Conservation (phyloP, 768 basidiomycete genomes). For the Lentinula edodes region DNA sequence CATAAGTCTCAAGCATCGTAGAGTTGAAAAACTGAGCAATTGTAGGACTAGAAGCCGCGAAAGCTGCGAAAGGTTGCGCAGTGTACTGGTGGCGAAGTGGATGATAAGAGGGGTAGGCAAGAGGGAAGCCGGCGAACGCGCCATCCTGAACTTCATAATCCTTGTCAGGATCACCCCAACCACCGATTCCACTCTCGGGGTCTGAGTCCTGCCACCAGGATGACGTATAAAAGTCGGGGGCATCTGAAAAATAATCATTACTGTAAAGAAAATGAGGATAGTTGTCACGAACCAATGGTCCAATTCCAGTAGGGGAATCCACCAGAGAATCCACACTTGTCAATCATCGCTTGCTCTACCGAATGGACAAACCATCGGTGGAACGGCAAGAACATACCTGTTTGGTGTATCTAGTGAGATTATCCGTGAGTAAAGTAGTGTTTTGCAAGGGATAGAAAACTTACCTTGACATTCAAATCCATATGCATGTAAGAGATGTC, state of each 20-base stretch:
- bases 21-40: neutral
- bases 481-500: conserved; percentile 16
- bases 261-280: neutral
- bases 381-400: conserved; percentile 18
- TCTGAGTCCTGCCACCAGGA: conserved; percentile 12
- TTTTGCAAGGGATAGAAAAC: no score
- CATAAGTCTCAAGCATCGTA: neutral
- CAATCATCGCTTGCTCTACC: conserved; percentile 10
- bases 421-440: no score
- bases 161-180: conserved; percentile 15
- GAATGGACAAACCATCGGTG: conserved; percentile 16
- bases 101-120: conserved; percentile 27
- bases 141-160: conserved; percentile 16
- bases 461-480: conserved; percentile 8
- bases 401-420: conserved; percentile 12
- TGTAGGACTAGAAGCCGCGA: neutral
- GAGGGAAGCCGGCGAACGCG: conserved; percentile 17
- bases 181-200: conserved; percentile 14
- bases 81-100: conserved; percentile 25
- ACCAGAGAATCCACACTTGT: conserved; percentile 14
- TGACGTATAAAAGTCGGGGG: conserved; percentile 11
- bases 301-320: conserved; percentile 20
- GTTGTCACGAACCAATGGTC: conserved; percentile 11
- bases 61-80: conserved; percentile 17
- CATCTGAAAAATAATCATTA: neutral